These are phyloP conservation scores for Penicillium sp. DNA, from an alignment of 2,329 filamentous ascomycete genomes.

Conservation along the genomic window DNA sequence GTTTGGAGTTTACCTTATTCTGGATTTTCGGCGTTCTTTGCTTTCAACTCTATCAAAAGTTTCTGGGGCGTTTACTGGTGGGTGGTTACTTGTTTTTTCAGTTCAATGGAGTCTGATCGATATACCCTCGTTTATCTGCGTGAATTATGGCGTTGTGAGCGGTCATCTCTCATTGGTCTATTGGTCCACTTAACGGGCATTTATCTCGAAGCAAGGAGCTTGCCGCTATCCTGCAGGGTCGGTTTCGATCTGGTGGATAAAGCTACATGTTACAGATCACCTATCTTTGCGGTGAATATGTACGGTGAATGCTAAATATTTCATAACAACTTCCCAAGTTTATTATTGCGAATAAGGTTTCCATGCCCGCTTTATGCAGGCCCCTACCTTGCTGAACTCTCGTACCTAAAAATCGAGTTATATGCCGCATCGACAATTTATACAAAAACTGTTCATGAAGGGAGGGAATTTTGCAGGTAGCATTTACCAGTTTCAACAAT, in stretches of 20 bases:
- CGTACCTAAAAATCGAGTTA: too few species aligned
- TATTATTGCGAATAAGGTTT: background rate
- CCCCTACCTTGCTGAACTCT: too few species aligned
- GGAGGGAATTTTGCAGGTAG: too few species aligned
- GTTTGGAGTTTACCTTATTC: background rate
- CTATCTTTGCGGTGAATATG: background rate
- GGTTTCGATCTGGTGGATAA: background rate
- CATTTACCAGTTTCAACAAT: too few species aligned
- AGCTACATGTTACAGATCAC: background rate
- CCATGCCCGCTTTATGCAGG: too few species aligned
- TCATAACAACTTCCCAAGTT: background rate
- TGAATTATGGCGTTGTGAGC: constrained; percentile 9
- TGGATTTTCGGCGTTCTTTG: background rate
- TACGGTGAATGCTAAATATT: background rate
- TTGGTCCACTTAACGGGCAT: background rate
- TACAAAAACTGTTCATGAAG: too few species aligned
- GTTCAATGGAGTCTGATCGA: constrained; percentile 9
- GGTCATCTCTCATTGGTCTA: background rate
- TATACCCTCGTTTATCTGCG: constrained; percentile 21
- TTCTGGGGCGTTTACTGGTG: background rate
- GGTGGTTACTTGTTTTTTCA: constrained; percentile 7
- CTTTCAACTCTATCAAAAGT: background rate
- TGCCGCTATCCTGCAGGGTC: background rate
- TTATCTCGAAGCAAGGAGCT: background rate
- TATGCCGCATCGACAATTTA: too few species aligned